phyloP scores from a whole-genome alignment of 257 asterid species.

The Linaria vulgaris region DNA sequence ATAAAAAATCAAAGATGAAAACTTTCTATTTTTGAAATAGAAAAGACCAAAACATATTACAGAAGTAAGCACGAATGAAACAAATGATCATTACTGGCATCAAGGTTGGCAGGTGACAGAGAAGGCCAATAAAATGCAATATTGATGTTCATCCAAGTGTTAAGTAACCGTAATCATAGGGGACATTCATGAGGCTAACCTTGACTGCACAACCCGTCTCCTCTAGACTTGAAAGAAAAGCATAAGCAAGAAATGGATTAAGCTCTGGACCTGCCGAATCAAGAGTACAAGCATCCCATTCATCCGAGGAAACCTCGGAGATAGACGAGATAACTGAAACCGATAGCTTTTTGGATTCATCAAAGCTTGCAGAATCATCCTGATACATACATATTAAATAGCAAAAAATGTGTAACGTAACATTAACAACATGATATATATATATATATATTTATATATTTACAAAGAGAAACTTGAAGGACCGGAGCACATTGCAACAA shows the following conservation, averaged over 20 bases:
- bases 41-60: background rate
- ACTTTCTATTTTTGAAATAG: background rate
- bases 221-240: constrained; percentile 93
- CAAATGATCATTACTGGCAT: background rate
- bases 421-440: constrained; percentile 13
- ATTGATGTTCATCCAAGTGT: background rate
- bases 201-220: constrained; percentile 78
- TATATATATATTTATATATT: constrained; percentile 7
- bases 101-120: background rate
- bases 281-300: constrained; percentile 89
- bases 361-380: constrained; percentile 45
- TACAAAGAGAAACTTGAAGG: constrained; percentile 15
- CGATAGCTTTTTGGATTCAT: constrained; percentile 46
- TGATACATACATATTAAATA: constrained; percentile 30
- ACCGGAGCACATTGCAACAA: constrained; percentile 31
- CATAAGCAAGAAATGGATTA: constrained; percentile 83
- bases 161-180: constrained; percentile 13
- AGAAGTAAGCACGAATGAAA: background rate
- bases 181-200: constrained; percentile 44
- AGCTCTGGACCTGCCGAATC: constrained; percentile 62
- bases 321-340: constrained; percentile 85
- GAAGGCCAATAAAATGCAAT: background rate
- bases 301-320: constrained; percentile 59
- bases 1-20: background rate
- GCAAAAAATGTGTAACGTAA: background rate